Evolutionary conservation across 176 grass and related monocot genomes (phyloP).

Genomic region (Zizania latifolia): DNA sequence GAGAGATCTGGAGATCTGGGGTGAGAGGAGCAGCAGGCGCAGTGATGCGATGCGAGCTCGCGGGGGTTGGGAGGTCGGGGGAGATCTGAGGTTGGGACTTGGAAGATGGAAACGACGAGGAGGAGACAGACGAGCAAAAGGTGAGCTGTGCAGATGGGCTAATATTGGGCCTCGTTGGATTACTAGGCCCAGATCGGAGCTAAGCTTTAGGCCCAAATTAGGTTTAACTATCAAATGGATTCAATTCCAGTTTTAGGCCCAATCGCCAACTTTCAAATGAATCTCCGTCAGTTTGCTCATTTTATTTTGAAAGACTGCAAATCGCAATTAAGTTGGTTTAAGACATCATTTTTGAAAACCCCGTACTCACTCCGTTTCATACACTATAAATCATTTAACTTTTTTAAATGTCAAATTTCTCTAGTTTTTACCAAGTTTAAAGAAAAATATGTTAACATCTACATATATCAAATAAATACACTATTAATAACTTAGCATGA

Average conservation of each 20-base stretch:
- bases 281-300: too few relatives aligned
- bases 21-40: constrained; percentile 2
- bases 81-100: constrained; percentile 33
- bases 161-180: not conserved
- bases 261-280: too few relatives aligned
- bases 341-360: too few relatives aligned
- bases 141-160: not conserved
- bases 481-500: too few relatives aligned
- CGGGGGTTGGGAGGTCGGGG: constrained; percentile 20
- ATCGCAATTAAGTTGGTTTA: too few relatives aligned
- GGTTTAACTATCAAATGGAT: not conserved
- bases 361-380: too few relatives aligned
- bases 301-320: too few relatives aligned
- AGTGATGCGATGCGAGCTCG: constrained; percentile 32
- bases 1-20: constrained; percentile 51
- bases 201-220: not conserved
- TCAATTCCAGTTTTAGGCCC: not conserved
- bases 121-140: not conserved
- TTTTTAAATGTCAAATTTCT: too few relatives aligned
- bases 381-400: too few relatives aligned
- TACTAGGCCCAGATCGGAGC: not conserved
- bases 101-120: not conserved
- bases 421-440: too few relatives aligned
- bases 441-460: too few relatives aligned
- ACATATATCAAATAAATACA: too few relatives aligned